Conservation (phyloP, 768 basidiomycete genomes). For the Lactifluus piperatus region DNA sequence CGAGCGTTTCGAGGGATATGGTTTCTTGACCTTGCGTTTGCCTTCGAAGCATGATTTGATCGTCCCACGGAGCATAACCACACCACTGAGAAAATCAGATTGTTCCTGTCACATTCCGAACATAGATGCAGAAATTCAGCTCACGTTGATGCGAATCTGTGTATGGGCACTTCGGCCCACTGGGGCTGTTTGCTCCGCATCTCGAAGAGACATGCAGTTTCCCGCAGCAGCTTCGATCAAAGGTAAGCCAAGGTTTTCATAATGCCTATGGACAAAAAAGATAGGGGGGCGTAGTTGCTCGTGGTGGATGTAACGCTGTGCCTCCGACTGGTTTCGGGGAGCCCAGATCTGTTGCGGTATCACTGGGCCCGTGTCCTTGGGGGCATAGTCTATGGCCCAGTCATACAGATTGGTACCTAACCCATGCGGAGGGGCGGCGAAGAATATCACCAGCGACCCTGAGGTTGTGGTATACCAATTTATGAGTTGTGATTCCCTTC, state of each 20-base stretch:
- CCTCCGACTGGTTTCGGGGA: not conserved
- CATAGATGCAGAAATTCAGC: not conserved
- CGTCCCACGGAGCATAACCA: not conserved
- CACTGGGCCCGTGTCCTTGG: not conserved
- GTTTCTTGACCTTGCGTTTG: not conserved
- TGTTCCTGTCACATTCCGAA: not conserved
- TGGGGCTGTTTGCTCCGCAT: not conserved
- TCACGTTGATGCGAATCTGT: slow-evolving; percentile 12
- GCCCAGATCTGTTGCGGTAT: slow-evolving; percentile 1
- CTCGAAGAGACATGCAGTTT: not conserved
- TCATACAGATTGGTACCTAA: not conserved
- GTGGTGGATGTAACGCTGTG: not conserved
- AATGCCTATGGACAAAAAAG: not conserved
- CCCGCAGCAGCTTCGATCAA: not conserved
- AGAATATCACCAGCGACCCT: not conserved
- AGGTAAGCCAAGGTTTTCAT: not conserved
- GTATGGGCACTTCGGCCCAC: not conserved
- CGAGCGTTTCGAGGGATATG: slow-evolving; percentile 1
- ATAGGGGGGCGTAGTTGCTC: slow-evolving; percentile 3
- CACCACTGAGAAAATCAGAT: not conserved
- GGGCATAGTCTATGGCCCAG: not conserved
- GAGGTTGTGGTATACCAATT: not conserved
- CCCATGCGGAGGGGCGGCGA: not conserved
- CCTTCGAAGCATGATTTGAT: slow-evolving; percentile 4
- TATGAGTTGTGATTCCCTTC: not conserved